Conservation (phyloP, 768 basidiomycete genomes). For the Saitozyma podzolica region DNA sequence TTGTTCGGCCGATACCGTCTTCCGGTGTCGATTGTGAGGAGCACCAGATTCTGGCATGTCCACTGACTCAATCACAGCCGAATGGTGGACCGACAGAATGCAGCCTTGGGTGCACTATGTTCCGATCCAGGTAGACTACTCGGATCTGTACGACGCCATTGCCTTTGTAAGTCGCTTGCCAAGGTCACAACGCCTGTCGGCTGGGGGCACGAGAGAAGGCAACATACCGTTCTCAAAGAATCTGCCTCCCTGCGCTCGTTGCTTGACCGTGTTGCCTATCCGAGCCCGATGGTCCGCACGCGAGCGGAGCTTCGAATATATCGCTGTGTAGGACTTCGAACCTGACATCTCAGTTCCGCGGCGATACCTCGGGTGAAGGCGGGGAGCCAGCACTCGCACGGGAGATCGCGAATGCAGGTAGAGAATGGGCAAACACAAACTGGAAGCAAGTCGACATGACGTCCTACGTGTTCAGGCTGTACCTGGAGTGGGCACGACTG, state of each 20-base stretch:
- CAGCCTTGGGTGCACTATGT: constrained; percentile 53
- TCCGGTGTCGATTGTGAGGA: not conserved
- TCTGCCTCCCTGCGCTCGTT: too few species aligned
- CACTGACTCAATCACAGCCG: constrained; percentile 24
- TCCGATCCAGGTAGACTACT: constrained; percentile 45
- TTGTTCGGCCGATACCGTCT: too few species aligned
- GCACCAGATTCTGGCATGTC: too few species aligned
- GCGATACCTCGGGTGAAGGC: constrained; percentile 10
- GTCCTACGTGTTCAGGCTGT: constrained; percentile 48
- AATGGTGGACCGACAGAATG: constrained; percentile 50
- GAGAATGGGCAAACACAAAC: constrained; percentile 36
- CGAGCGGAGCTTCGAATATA: too few species aligned
- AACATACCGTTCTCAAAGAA: too few species aligned
- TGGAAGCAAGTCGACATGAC: constrained; percentile 49
- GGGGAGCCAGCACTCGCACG: constrained; percentile 33
- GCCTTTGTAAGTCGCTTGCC: constrained; percentile 29
- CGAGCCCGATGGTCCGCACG: too few species aligned
- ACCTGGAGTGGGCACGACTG: constrained; percentile 50
- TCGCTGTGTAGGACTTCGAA: too few species aligned
- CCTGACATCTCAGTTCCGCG: constrained; percentile 31
- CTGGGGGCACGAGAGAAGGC: too few species aligned
- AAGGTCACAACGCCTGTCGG: too few species aligned
- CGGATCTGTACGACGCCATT: constrained; percentile 42
- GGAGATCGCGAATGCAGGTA: constrained; percentile 41
- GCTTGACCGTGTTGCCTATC: too few species aligned